Conservation (phyloP, 306 rosid species). For the Ceratonia siliqua region DNA sequence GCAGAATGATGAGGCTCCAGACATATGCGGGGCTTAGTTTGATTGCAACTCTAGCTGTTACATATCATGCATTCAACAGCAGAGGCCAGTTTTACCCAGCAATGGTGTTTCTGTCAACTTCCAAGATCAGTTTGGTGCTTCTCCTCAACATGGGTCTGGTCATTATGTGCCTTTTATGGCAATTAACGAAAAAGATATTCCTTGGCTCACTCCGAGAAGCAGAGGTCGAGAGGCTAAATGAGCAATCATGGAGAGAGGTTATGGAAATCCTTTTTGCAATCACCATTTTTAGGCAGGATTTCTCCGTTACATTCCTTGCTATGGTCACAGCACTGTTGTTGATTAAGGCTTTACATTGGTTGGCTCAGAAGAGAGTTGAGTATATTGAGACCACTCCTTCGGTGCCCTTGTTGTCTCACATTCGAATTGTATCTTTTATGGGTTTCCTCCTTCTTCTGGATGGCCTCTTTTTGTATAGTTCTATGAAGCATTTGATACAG, state of each 20-base stretch:
- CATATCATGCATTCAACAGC: constrained; percentile 90
- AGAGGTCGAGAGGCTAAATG: constrained; percentile 97
- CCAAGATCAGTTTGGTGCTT: constrained; percentile 93
- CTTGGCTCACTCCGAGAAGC: constrained; percentile 97
- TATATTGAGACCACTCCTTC: constrained; percentile 97
- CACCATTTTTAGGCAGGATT: constrained; percentile 94
- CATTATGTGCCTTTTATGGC: constrained; percentile 88
- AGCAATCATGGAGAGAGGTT: constrained; percentile 98
- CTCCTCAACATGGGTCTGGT: constrained; percentile 97
- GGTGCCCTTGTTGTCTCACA: constrained; percentile 69
- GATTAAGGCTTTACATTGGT: constrained; percentile 95
- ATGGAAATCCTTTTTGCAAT: constrained; percentile 98
- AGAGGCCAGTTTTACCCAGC: constrained; percentile 99
- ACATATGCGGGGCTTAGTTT: constrained; percentile 90
- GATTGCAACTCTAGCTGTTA: constrained; percentile 76
- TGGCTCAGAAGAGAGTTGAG: constrained; percentile 98
- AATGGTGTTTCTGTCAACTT: constrained; percentile 91
- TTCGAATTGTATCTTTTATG: constrained; percentile 92
- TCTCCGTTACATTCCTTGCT: constrained; percentile 87
- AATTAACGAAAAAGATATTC: constrained; percentile 75
- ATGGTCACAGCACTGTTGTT: constrained; percentile 86
- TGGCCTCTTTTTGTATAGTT: constrained; percentile 69
- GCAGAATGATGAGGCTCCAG: constrained; percentile 82
- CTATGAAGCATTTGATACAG: constrained; percentile 59
- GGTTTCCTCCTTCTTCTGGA: constrained; percentile 85